Conservation (phyloP, 2,329 filamentous ascomycete genomes). For the Fusarium sp. region DNA sequence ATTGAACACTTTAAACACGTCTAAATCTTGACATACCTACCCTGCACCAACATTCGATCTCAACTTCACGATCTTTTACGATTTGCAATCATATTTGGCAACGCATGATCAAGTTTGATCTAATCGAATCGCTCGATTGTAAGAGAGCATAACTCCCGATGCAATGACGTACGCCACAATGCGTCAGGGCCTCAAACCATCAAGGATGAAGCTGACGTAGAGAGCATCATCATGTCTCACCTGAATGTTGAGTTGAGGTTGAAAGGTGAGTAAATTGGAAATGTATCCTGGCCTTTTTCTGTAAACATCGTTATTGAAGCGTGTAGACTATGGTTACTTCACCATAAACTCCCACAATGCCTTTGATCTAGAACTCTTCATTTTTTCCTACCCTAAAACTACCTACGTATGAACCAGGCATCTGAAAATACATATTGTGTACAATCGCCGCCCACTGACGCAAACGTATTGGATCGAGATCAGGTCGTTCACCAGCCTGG, state of each 20-base stretch:
- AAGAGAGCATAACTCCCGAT: not conserved
- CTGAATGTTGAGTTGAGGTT: not conserved
- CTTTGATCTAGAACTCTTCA: no score
- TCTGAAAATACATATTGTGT: not conserved
- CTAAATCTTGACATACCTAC: not conserved
- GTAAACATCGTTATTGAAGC: no score
- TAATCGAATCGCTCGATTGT: not conserved
- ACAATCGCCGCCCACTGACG: not conserved
- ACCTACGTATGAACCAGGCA: not conserved
- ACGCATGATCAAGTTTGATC: slow-evolving; percentile 4
- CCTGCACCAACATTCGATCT: slow-evolving; percentile 8
- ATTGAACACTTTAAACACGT: not conserved
- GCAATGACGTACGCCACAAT: slow-evolving; percentile 18
- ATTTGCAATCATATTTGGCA: no score
- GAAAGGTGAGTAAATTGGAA: not conserved
- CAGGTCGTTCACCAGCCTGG: no score
- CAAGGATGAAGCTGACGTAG: slow-evolving; percentile 12
- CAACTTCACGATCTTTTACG: not conserved
- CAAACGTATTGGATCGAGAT: not conserved
- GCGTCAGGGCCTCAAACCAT: not conserved
- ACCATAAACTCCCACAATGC: no score
- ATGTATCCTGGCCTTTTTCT: no score
- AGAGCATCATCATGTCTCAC: slow-evolving; percentile 21
- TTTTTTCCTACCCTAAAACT: no score
- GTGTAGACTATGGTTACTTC: no score